A percentile compares a stretch with the other conserved stretches of the same genome.
Evolutionary conservation across 441 rosid species (phyloP).

Genomic region (Pelargonium cotyledonis): DNA sequence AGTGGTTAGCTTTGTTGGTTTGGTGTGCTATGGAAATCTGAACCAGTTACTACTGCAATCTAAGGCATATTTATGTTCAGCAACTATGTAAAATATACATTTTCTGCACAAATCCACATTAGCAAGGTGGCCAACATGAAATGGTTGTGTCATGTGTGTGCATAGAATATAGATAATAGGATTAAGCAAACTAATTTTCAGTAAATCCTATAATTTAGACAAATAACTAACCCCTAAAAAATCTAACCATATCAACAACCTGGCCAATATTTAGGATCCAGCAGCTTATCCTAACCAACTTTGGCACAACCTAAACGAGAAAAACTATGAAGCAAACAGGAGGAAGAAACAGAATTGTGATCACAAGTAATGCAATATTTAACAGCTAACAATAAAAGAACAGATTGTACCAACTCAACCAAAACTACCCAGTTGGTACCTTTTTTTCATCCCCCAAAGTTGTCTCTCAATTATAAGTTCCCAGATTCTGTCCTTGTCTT

Average conservation of each 20-base stretch:
- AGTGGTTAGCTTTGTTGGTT: no score
- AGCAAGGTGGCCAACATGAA: no score
- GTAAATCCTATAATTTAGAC: no score
- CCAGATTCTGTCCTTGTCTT: constrained; percentile 3
- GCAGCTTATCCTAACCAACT: constrained; percentile 5
- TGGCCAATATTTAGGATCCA: constrained; percentile 1
- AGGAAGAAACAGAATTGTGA: neutral
- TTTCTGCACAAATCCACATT: no score
- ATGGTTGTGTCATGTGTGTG: no score
- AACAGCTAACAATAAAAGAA: neutral
- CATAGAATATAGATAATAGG: no score
- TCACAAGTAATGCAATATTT: neutral
- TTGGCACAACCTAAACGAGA: neutral
- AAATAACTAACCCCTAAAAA: neutral
- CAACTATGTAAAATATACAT: no score
- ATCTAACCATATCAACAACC: neutral
- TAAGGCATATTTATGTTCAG: no score
- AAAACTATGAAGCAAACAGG: neutral
- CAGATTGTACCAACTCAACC: neutral
- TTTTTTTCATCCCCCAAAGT: neutral
- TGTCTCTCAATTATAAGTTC: neutral
- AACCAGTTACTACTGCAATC: no score
- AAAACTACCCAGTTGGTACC: neutral
- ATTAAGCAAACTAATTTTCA: no score
- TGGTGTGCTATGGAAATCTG: no score